phyloP scores from a whole-genome alignment of 192 early-diverging fungal species.

The Gaertneriomyces semiglobifer region DNA sequence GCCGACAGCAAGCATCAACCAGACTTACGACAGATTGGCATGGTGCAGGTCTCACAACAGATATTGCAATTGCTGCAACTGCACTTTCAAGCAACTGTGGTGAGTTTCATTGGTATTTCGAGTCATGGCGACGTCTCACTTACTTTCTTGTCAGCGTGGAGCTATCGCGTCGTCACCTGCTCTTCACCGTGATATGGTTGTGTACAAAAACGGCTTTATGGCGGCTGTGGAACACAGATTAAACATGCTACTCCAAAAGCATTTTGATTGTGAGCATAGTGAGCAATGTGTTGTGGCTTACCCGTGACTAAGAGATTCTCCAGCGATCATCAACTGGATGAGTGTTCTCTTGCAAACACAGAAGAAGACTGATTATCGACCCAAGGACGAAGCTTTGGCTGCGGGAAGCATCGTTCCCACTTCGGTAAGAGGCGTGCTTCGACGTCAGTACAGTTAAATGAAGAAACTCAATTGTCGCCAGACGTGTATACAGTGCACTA shows the following conservation, averaged over 20 bases:
- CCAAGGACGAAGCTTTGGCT: slow-evolving; percentile 73
- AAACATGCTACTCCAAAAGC: slow-evolving; percentile 71
- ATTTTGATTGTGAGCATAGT: slow-evolving; percentile 57
- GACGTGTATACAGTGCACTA: slow-evolving; percentile 76
- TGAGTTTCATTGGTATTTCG: not conserved
- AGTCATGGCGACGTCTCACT: not conserved
- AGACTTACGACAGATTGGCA: slow-evolving; percentile 58
- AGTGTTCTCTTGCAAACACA: slow-evolving; percentile 67
- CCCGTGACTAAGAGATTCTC: slow-evolving; percentile 1
- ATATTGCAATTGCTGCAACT: slow-evolving; percentile 73
- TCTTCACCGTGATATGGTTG: slow-evolving; percentile 80
- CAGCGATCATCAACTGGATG: slow-evolving; percentile 71
- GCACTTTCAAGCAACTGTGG: slow-evolving; percentile 66
- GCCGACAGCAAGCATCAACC: slow-evolving; percentile 62
- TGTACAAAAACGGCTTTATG: slow-evolving; percentile 87
- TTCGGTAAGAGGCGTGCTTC: slow-evolving; percentile 18
- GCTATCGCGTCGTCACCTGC: slow-evolving; percentile 64
- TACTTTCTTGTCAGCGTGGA: slow-evolving; percentile 47
- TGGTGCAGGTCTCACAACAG: slow-evolving; percentile 64
- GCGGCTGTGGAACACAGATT: slow-evolving; percentile 72
- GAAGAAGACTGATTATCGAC: slow-evolving; percentile 85
- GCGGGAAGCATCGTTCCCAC: slow-evolving; percentile 43
- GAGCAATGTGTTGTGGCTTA: slow-evolving; percentile 5
- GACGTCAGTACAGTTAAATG: not conserved
- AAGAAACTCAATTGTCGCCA: slow-evolving; percentile 30